Base-by-base conservation (phyloP, 2,329 filamentous ascomycete species). In the Fusarium nanum region DNA sequence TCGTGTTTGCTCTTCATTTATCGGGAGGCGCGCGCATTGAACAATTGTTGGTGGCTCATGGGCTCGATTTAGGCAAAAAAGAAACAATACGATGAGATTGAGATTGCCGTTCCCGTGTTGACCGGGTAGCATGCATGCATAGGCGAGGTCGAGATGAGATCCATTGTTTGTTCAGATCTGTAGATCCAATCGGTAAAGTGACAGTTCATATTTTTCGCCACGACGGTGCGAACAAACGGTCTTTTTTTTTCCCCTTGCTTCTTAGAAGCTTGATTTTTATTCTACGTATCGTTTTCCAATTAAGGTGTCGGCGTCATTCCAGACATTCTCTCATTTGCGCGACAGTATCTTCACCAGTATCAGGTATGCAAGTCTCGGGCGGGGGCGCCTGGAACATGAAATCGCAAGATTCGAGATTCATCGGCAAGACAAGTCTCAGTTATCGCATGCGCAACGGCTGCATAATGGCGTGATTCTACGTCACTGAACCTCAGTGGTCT, bases 301-400 rank as follows among this genome's bases (percentile, higher is more conserved):
- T 12, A 52, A 52, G 22, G 18, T 42, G 5, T 42, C 46, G 54
- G 40, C 22, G 50, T 45, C 68, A 70, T 70, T 71, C 64, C 68
- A 70, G 45, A 23, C 13, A 23, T 6, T 12, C 6, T 23, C 47
- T 14, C 9, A 48, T 14, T 37, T 40, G 28, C 27, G 32, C 22
- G 20, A 37, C 32, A 32, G 9, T 45, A 30, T 40, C 25, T 53
- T 41, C 23, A 34, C 28, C 28, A 30, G 28, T 14, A 14, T 30
- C 10, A 28, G 27, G 27, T 28, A 28, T 12, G 67, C 67, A 68
- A 71, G 68, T 71, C 67, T 71, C 67, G 64, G 55, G 28, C 28
- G 28, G 28, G 23, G 27, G 57, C 40, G 28, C 18, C 53, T 68
- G 60, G 28, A 59, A 56, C 54, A 49, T 40, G 18, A 41, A 56